Percentiles rank a stretch among this genome's conserved stretches.
These are phyloP conservation scores for Pichia sp. DNA, from an alignment of 1,139 yeast genomes.

Conservation along the genomic window DNA sequence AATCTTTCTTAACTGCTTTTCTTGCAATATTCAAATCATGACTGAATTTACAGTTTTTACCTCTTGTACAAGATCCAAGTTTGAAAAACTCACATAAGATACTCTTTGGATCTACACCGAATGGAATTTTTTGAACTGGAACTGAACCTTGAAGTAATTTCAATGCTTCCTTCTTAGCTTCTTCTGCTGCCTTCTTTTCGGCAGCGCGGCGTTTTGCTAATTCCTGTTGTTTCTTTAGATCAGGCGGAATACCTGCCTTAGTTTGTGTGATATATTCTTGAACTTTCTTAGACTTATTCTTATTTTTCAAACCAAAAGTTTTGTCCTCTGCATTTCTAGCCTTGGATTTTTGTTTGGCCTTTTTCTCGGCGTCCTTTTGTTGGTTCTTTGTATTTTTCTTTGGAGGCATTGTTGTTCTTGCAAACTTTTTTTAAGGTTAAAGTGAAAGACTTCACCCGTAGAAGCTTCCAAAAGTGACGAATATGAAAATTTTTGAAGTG, in stretches of 20 bases:
- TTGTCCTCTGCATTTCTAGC: conserved; percentile 78
- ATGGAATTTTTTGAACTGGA: conserved; percentile 81
- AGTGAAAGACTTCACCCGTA: neutral
- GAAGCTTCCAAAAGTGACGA: neutral
- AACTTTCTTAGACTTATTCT: conserved; percentile 87
- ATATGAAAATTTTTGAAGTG: neutral
- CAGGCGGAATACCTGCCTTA: conserved; percentile 53
- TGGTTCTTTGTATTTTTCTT: conserved; percentile 54
- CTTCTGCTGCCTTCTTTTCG: conserved; percentile 88
- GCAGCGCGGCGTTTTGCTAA: conserved; percentile 68
- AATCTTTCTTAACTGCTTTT: conserved; percentile 83
- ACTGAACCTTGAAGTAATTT: conserved; percentile 61
- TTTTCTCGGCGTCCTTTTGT: conserved; percentile 48
- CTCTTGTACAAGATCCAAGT: conserved; percentile 85
- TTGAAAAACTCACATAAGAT: conserved; percentile 88
- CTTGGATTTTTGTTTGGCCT: conserved; percentile 50
- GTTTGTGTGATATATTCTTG: conserved; percentile 82
- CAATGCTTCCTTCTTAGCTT: conserved; percentile 81
- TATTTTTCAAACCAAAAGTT: conserved; percentile 91
- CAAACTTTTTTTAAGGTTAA: neutral
- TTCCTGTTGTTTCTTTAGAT: conserved; percentile 68
- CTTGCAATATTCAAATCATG: conserved; percentile 86
- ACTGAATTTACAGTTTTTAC: conserved; percentile 84
- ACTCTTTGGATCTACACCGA: conserved; percentile 96
- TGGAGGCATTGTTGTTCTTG: conserved; percentile 50